These are phyloP conservation scores for Arthroderma sp. DNA, from an alignment of 2,329 filamentous ascomycete genomes.

Conservation along the genomic window DNA sequence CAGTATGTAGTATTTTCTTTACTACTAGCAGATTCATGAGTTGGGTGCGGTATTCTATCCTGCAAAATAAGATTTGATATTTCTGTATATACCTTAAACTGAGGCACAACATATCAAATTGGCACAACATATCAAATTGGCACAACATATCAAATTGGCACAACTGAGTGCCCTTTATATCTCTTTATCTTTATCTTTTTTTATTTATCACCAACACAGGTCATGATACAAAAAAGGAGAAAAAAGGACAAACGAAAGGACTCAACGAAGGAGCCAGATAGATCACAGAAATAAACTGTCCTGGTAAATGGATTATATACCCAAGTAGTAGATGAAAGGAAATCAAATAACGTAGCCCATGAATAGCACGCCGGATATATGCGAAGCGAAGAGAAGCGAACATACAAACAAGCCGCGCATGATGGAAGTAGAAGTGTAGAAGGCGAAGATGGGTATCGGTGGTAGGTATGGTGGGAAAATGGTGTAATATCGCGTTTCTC, in stretches of 20 bases:
- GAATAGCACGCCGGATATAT: slow-evolving; percentile 3
- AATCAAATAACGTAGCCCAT: background rate
- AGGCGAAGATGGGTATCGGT: background rate
- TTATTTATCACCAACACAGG: background rate
- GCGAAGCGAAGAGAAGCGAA: background rate
- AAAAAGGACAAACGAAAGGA: background rate
- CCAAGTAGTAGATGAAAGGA: background rate
- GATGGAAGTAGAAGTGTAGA: background rate
- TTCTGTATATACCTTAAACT: background rate
- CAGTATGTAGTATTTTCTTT: background rate
- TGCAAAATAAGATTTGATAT: no score
- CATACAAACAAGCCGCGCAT: background rate
- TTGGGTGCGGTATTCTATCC: no score
- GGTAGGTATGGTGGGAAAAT: background rate
- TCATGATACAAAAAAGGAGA: background rate
- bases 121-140: background rate
- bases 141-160: background rate
- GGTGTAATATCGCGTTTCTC: slow-evolving; percentile 13
- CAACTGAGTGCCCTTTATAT: slow-evolving; percentile 1
- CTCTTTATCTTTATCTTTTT: background rate
- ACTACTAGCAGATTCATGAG: no score
- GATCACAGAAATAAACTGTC: background rate
- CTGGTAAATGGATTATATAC: background rate
- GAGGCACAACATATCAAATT: background rate
- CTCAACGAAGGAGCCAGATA: background rate